Evolutionary conservation across 129 eudicot species (phyloP), one percentile per base, ranked within the genome.

Genomic region (Flaveria linearis): DNA sequence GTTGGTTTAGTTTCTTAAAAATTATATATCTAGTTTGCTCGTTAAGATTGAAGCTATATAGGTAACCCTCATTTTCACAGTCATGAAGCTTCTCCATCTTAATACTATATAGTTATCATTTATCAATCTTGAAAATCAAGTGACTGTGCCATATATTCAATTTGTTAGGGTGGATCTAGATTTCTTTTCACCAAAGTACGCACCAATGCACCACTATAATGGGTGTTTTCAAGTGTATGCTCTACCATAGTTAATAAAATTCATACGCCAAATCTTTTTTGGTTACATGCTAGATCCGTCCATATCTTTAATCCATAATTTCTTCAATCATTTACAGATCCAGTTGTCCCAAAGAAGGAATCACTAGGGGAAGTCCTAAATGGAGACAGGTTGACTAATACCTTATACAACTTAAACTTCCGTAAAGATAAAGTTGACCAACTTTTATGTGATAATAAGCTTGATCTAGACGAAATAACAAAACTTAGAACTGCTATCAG

Each of bases 311-410:
- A 65, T 41, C 51, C 22, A 7, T 25, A 52, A 30, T 36, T 22
- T 82, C 67, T 68, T 76, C 75, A 50, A 53, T 17, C 0, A 33
- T 28, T 81, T 72, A 68, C 86, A 94, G 98, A 72, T 79, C 77
- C 68, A 58, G 72, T 89, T 80, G 56, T 87, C 74, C 81, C 72
- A 64, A 87, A 87, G 90, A 87, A 85, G 81, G 89, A 79, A 82
- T 82, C 93, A 20, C 76, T 94, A 50, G 96, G 97, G 56, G 93
- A 94, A 83, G 87, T 89, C 74, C 55, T 94, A 42, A 94, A 80
- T 55, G 96, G 97, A 63, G 91, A 91, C 78, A 86, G 93, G 26
- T 67, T 94, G 72, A 73, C 86, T 62, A 91, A 84, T 79, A 63
- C 97, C 47, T 39, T 87, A 46, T 89, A 91, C 77, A 72, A 82